Base-by-base conservation (phyloP, 352 stramenopile genomes). In the Lagenidium giganteum region DNA sequence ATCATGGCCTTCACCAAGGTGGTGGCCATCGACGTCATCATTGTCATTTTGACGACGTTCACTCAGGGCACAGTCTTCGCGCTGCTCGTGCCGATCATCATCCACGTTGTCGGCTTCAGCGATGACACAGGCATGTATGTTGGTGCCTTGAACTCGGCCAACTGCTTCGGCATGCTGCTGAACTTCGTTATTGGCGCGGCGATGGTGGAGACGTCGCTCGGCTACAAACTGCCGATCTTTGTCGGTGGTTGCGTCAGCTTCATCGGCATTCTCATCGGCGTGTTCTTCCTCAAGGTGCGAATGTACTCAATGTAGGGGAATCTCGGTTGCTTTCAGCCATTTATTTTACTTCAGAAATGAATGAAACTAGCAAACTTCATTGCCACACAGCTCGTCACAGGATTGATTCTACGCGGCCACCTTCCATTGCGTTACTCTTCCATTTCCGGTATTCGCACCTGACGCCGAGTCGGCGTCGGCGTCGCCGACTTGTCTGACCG, bases 41-140 rank as follows among this genome's bases (percentile, higher is more conserved):
- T 75, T 8, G 65, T 82, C 8, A 57, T 64, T 0, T 51, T 70
- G 38, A 76, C 64, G 11, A 56, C 55, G 18, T 69, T 83, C 46
- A 73, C 75, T 0, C 69, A 82, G 40, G 32, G 70, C 29, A 62
- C 52, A 1, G 27, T 62, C 22, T 57, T 62, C 34, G 45, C 49
- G 11, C 34, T 67, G 45, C 32, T 59, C 6, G 45, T 53, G 27
- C 56, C 41, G 8, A 35, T 57, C 13, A 61, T 66, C 32, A 23
- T 70, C 17, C 48, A 62, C 46, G 61, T 61, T 4, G 43, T 61
- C 14, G 61, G 61, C 12, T 47, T 41, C 12, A 41, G 31, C 3
- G 29, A 27, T 5, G 22, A 41, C 21, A 48, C 57, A 17, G 56
- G 56, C 22, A 36, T 65, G 2, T 61, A 44, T 32, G 41, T 53